Base-by-base conservation (phyloP, 2,329 filamentous ascomycete species). In the Arachnomyces sp. region DNA sequence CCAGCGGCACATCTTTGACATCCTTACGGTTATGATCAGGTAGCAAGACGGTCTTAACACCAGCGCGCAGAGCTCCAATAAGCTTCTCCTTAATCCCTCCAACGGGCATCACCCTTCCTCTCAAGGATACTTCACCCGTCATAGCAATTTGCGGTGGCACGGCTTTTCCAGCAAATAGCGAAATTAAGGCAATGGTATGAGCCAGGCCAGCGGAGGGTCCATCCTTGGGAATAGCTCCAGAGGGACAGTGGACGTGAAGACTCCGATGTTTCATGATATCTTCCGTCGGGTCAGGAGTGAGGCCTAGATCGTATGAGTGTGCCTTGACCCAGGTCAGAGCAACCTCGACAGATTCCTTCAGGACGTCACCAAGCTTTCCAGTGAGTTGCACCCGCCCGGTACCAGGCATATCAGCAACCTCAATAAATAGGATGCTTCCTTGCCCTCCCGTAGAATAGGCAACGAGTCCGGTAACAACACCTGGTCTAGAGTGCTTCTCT, bases 71-170 rank as follows among this genome's bases (percentile, higher is more conserved):
- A 7, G 92, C 92, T 15, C 92, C 92, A 57, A 98, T 96, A 39
- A 96, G 74, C 65, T 98, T 98, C 77, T 98, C 90, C 67, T 96
- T 95, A 68, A 98, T 96, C 13, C 92, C 92, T 39, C 92, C 92
- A 28, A 98, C 92, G 17, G 90, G 87, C 65, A 92, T 86, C 42
- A 98, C 84, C 49, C 88, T 80, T 15, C 92, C 92, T 31, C 92
- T 78, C 17, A 98, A 77, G 42, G 84, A 87, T 46, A 83, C 67
- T 55, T 84, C 80, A 7, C 80, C 80, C 0, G 92, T 98, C 92
- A 98, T 98, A 32, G 92, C 92, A 63, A 98, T 81, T 3, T 85
- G 88, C 1, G 90, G 86, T 31, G 90, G 86, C 3, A 98, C 89
- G 17, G 84, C 72, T 55, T 88, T 88, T 44, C 82, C 84, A 7